Evolutionary conservation across 2,329 filamentous ascomycete genomes (phyloP).

Genomic region (Cladosporium colombiae): DNA sequence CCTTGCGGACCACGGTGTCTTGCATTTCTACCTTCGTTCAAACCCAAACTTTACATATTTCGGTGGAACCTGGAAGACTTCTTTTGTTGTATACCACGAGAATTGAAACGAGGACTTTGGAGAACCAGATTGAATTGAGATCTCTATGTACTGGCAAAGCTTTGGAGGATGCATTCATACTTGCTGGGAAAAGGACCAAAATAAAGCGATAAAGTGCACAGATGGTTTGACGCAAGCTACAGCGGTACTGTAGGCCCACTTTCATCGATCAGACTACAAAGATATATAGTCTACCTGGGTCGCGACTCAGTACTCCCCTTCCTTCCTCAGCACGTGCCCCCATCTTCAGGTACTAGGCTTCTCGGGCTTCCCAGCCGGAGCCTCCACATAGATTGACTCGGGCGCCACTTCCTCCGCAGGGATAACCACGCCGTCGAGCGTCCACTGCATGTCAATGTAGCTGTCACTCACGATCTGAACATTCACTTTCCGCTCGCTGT

Average conservation of each 20-base stretch:
- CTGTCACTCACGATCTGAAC: slow-evolving; percentile 81
- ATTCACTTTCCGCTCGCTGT: slow-evolving; percentile 64
- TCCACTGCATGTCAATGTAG: slow-evolving; percentile 76
- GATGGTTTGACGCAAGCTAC: not conserved
- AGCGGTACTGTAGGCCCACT: not conserved
- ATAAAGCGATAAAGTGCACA: not conserved
- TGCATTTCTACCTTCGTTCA: not conserved
- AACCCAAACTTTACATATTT: not conserved
- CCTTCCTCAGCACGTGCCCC: not conserved
- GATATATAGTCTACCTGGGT: not conserved
- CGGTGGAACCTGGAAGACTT: not conserved
- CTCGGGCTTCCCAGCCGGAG: slow-evolving; percentile 35
- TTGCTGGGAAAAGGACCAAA: not conserved
- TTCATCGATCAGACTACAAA: not conserved
- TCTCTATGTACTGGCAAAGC: not conserved
- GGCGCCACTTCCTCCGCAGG: slow-evolving; percentile 37
- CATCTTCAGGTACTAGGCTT: slow-evolving; percentile 23
- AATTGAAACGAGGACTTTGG: not conserved
- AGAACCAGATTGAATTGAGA: not conserved
- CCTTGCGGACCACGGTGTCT: not conserved
- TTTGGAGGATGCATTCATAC: not conserved
- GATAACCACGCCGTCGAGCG: slow-evolving; percentile 53
- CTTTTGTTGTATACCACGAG: not conserved
- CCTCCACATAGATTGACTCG: slow-evolving; percentile 21
- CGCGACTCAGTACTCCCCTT: not conserved